Evolutionary conservation across 352 stramenopile species (phyloP), one percentile per base, ranked within the genome.

Genomic region (Pythium dissimile): DNA sequence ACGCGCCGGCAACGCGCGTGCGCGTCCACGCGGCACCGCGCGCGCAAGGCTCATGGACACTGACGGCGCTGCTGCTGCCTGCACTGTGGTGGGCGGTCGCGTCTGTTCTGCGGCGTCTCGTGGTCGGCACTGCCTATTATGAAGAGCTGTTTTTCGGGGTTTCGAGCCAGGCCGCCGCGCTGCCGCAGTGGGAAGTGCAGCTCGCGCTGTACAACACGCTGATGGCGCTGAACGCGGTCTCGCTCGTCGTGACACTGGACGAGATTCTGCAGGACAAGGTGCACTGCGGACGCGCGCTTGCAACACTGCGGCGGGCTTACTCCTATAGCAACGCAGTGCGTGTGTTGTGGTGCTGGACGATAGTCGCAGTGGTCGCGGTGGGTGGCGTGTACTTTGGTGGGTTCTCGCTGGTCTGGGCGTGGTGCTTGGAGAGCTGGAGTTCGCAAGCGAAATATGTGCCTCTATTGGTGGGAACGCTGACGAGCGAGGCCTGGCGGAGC

Each of bases 41-140:
- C 60, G 57, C 69, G 16, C 62, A 83, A 31, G 78, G 78, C 18
- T 88, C 78, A 0, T 86, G 73, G 73, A 85, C 78, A 26, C 76
- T 88, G 26, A 23, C 83, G 42, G 54, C 46, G n/a, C 35, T 67
- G 46, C 27, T 53, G 16, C 77, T 67, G 18, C 75, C 75, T 4
- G 62, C 79, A 6, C 11, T 66, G 5, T 88, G 75, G 75, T 59
- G 51, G 18, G 34, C 37, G 23, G 20, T 62, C 35, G 49, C 65
- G 20, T 69, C 43, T 20, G 0, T 54, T 2, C 21, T 73, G 8
- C 52, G 59, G 16, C 31, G 7, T 5, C 21, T 63, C 8, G 24
- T 71, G 26, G 8, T 24, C 4, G 49, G 31, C 9, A 64, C 44
- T 15, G 35, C n/a, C n/a, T n/a, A 62, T 21, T 52, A 66, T 38